These are phyloP conservation scores for Jatropha curcas DNA, from an alignment of 345 rosid genomes.

Conservation along the genomic window DNA sequence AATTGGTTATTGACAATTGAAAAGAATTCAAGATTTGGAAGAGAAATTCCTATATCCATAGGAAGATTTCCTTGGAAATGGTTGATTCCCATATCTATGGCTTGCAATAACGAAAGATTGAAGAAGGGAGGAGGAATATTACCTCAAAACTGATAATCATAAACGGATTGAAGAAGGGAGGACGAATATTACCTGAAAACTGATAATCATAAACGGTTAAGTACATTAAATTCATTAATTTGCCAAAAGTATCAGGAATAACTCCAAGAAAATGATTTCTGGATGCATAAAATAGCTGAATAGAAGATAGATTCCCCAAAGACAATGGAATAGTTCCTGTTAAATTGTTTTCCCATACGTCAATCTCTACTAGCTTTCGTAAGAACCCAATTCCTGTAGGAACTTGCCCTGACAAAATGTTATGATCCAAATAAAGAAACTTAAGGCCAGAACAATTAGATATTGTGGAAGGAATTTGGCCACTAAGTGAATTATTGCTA, in stretches of 20 bases:
- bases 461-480: no score
- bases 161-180: conserved; percentile 12
- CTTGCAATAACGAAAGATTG: conserved; percentile 15
- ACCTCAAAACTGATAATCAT: conserved; percentile 11
- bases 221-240: not conserved
- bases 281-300: not conserved
- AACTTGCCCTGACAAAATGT: conserved; percentile 13
- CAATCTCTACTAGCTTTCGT: not conserved
- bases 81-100: not conserved
- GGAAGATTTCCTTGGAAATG: conserved; percentile 15
- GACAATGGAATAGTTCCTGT: conserved; percentile 16
- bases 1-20: not conserved
- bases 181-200: conserved; percentile 17
- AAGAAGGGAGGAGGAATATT: conserved; percentile 18
- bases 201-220: conserved; percentile 9
- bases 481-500: conserved; percentile 12
- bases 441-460: no score
- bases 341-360: not conserved
- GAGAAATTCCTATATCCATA: conserved; percentile 7
- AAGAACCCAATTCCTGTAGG: conserved; percentile 6
- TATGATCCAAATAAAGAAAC: no score
- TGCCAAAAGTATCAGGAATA: conserved; percentile 18
- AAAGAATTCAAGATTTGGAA: conserved; percentile 4
- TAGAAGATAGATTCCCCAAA: conserved; percentile 13
- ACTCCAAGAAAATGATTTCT: conserved; percentile 13